phyloP scores from a whole-genome alignment of 495 filamentous ascomycete genomes.

The Alectoria sarmentosa region DNA sequence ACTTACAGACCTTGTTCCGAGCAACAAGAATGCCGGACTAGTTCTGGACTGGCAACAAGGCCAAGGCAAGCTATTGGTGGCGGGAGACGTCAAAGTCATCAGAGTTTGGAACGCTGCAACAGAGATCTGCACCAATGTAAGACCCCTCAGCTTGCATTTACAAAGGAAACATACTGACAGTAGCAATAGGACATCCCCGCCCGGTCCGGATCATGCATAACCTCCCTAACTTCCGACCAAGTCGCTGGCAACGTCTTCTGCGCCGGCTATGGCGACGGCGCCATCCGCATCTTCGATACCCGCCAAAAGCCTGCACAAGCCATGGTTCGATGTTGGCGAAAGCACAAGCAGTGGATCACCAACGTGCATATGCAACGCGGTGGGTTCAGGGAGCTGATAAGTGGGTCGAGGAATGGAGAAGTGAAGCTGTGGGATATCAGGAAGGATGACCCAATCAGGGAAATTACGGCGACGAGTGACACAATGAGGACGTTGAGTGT shows the following conservation, averaged over 20 bases:
- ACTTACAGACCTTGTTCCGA: constrained; percentile 83
- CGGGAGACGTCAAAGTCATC: constrained; percentile 93
- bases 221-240: constrained; percentile 90
- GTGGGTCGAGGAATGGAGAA: constrained; percentile 81
- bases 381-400: constrained; percentile 81
- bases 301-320: constrained; percentile 69
- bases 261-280: constrained; percentile 95
- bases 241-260: constrained; percentile 94
- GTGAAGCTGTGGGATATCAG: constrained; percentile 96
- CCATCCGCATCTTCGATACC: constrained; percentile 89
- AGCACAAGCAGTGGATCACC: constrained; percentile 89
- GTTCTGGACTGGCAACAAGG: constrained; percentile 99
- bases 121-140: constrained; percentile 78
- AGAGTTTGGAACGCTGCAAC: constrained; percentile 91
- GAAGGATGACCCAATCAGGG: constrained; percentile 64
- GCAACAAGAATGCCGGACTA: constrained; percentile 86
- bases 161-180: not conserved
- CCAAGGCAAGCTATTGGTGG: constrained; percentile 87
- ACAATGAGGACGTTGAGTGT: constrained; percentile 79
- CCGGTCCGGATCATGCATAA: constrained; percentile 91
- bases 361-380: constrained; percentile 97
- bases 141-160: constrained; percentile 11
- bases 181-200: constrained; percentile 75
- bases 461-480: constrained; percentile 65
- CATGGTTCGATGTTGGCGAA: constrained; percentile 94